Conservation (phyloP, 805 yeast species). For the Saccharomyces eubayanus region DNA sequence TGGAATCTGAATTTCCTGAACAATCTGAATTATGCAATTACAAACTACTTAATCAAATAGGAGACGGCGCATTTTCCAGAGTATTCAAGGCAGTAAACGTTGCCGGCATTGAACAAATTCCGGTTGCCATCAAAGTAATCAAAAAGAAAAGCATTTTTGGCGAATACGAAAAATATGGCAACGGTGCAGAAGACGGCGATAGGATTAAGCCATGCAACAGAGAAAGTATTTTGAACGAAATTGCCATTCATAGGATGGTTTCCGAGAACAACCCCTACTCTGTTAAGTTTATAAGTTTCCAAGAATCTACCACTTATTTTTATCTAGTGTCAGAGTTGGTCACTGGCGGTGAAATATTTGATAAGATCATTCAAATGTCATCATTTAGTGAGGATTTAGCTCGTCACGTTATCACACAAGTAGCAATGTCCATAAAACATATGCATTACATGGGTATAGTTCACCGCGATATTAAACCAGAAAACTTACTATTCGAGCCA, state of each 20-base stretch:
- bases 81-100: constrained; percentile 52
- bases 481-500: constrained; percentile 57
- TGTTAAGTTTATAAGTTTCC: constrained; percentile 53
- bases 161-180: constrained; percentile 29
- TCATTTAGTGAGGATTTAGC: constrained; percentile 55
- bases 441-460: constrained; percentile 68
- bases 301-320: constrained; percentile 51
- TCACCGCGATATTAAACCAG: constrained; percentile 76
- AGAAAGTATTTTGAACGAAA: constrained; percentile 67
- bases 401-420: constrained; percentile 52
- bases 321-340: constrained; percentile 63
- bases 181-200: constrained; percentile 6
- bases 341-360: constrained; percentile 63
- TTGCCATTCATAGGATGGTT: constrained; percentile 57
- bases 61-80: constrained; percentile 75
- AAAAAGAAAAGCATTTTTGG: constrained; percentile 55
- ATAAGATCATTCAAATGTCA: constrained; percentile 54
- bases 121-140: constrained; percentile 48
- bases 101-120: background rate
- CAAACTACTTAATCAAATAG: constrained; percentile 42
- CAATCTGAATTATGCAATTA: constrained; percentile 34
- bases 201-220: constrained; percentile 14
- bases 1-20: constrained; percentile 26
- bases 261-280: constrained; percentile 44
- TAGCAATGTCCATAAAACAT: constrained; percentile 55